Conservation (phyloP, 164 flowering plant genomes). For the Berberis thunbergii region DNA sequence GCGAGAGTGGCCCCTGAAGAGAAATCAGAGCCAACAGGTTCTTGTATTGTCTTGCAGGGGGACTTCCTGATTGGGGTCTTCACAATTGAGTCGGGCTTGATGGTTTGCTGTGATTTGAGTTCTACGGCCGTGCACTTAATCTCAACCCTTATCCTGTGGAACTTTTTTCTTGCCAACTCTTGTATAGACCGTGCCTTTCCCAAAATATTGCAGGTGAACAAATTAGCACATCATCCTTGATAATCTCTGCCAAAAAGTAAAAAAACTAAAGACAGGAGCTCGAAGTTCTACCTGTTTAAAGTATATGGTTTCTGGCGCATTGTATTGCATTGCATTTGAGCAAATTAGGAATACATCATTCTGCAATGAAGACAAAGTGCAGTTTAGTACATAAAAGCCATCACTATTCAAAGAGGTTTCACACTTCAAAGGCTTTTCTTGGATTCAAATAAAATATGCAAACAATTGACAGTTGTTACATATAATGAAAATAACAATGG, state of each 20-base stretch:
- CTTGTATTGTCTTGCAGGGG: constrained; percentile 33
- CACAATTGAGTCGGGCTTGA: constrained; percentile 22
- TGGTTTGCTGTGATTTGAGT: constrained; percentile 41
- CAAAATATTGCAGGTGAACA: constrained; percentile 3
- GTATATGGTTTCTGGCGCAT: constrained; percentile 84
- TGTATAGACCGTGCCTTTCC: constrained; percentile 75
- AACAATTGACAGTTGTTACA: too few relatives aligned
- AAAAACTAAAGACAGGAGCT: neutral
- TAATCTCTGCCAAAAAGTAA: neutral
- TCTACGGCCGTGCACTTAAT: constrained; percentile 45
- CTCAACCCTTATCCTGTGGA: constrained; percentile 43
- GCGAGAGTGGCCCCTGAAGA: constrained; percentile 82
- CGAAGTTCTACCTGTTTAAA: constrained; percentile 58
- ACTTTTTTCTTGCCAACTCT: constrained; percentile 79
- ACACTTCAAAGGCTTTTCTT: too few relatives aligned
- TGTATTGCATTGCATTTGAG: constrained; percentile 95
- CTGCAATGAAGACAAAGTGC: constrained; percentile 34
- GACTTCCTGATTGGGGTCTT: constrained; percentile 53
- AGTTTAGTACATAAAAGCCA: too few relatives aligned
- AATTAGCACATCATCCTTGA: neutral
- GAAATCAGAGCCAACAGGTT: constrained; percentile 77
- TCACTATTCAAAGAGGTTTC: too few relatives aligned
- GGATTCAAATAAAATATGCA: too few relatives aligned
- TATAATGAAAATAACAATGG: too few relatives aligned
- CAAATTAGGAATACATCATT: constrained; percentile 76